Base-by-base conservation (phyloP, 75 land plant genomes). In the Isoetes taiwanensis region DNA sequence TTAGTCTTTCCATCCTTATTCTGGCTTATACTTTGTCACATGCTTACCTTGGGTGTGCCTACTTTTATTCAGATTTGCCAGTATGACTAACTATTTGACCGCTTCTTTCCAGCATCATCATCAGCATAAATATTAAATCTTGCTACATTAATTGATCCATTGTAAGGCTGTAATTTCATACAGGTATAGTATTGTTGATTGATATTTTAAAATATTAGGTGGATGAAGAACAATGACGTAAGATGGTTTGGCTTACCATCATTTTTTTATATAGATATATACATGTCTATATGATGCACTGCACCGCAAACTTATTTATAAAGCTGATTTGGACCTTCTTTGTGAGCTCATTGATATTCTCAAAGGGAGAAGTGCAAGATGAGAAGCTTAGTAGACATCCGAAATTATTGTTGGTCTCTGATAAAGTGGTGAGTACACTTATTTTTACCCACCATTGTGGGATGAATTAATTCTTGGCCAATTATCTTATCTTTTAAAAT, bases 311-410 rank as follows among this genome's bases (percentile, higher is more conserved):
- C 74, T 89, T 19, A 85, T 94, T 38, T 87, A 94, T 72, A 90
- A 94, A 67, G 72, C 96, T 72, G 79, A 82, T 31, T 43, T 94
- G 34, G 99, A 94, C 52, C 67, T 80, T 55, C 82, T 94, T 14
- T 94, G 96, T 72, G 99, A 94, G 68, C 85, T 94, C 46, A 80
- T 94, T 62, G 91, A 89, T 57, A 88, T 90, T 40, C 80, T 94
- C 37, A 89, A 82, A 76, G 73, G n/a, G 70, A 39, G 96, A 94
- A 75, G 91, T 89, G 26, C 64, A 89, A 26, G 91, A 88, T 61
- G 96, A 94, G 56, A 84, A 89, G 26, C 65, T 82, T 5, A 78
- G 69, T 60, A 69, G 84, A 72, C 74, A n/a, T n/a, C n/a, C n/a
- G n/a, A n/a, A n/a, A n/a, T n/a, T n/a, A n/a, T n/a, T n/a, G n/a